Conservation (phyloP, 108 stramenopile species). For the Pseudonitzschia delicatissima region DNA sequence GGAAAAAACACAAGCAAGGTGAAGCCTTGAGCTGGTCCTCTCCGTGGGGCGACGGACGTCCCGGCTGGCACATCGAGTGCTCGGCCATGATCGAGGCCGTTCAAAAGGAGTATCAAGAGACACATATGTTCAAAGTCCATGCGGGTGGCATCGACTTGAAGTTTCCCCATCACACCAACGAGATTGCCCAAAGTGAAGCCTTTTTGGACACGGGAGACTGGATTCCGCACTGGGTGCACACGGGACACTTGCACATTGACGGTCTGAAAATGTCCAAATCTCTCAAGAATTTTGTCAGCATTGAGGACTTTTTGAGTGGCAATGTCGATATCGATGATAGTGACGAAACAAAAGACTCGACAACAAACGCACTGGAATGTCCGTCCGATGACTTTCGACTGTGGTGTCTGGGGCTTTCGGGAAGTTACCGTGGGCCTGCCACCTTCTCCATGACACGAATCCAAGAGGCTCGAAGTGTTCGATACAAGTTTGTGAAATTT, state of each 20-base stretch:
- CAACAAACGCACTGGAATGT: conserved; percentile 1
- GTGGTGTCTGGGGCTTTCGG: conserved; percentile 83
- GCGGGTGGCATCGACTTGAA: conserved; percentile 95
- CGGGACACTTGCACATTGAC: conserved; percentile 96
- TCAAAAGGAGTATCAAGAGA: conserved; percentile 25
- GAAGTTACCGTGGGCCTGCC: conserved; percentile 74
- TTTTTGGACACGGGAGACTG: conserved; percentile 60
- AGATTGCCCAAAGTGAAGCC: conserved; percentile 94
- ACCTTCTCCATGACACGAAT: conserved; percentile 63
- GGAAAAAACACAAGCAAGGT: conserved; percentile 79
- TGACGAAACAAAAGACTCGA: neutral
- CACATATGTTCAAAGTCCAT: conserved; percentile 70
- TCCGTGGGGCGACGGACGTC: conserved; percentile 94
- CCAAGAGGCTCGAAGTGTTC: conserved; percentile 51
- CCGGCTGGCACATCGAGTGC: conserved; percentile 99
- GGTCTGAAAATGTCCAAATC: conserved; percentile 98
- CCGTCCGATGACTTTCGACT: conserved; percentile 81
- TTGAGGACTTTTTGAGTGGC: conserved; percentile 56
- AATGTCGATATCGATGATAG: neutral
- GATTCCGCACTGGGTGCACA: conserved; percentile 98
- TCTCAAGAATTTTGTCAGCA: conserved; percentile 96
- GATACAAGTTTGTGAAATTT: conserved; percentile 60
- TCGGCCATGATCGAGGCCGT: conserved; percentile 87
- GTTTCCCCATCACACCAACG: conserved; percentile 99
- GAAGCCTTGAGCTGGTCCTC: conserved; percentile 72